A percentile compares a stretch with the other conserved stretches of the same genome.
These are phyloP conservation scores for Cryptococcus depauperatus DNA, from an alignment of 1,284 basidiomycete genomes.

Conservation along the genomic window DNA sequence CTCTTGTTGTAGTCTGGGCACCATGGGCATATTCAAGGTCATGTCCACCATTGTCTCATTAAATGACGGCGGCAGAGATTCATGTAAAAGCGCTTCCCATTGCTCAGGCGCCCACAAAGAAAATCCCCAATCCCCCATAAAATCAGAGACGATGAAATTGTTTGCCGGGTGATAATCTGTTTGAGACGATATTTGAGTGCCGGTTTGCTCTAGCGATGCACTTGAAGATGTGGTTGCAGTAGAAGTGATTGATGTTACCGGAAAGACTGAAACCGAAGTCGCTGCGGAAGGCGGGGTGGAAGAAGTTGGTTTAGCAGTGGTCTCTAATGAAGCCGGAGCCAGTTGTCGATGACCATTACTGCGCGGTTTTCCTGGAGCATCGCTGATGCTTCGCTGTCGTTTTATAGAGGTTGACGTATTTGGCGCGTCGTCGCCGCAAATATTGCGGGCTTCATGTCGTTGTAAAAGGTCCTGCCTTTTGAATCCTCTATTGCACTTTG, in stretches of 20 bases:
- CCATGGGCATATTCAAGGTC: slow-evolving; percentile 9
- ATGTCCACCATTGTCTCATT: slow-evolving; percentile 10
- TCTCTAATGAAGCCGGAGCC: neutral
- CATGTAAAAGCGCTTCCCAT: slow-evolving; percentile 13
- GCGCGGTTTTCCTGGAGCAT: neutral
- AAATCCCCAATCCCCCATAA: slow-evolving; percentile 10
- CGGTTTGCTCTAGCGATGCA: too few species aligned
- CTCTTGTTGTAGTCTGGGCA: slow-evolving; percentile 6
- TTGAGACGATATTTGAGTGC: too few species aligned
- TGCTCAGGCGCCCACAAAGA: slow-evolving; percentile 9
- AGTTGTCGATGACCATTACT: neutral
- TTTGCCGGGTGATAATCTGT: neutral
- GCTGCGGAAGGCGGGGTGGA: neutral
- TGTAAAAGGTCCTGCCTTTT: slow-evolving; percentile 35
- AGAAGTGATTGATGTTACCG: neutral
- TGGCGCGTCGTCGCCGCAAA: slow-evolving; percentile 23
- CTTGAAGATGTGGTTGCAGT: too few species aligned
- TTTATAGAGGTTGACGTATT: neutral
- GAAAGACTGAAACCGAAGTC: neutral
- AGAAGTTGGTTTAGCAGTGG: neutral
- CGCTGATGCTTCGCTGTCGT: slow-evolving; percentile 5
- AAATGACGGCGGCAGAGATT: slow-evolving; percentile 8
- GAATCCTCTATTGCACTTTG: slow-evolving; percentile 27
- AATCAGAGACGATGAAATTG: neutral
- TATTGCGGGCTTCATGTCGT: slow-evolving; percentile 33